Base-by-base conservation (phyloP, 2,329 filamentous ascomycete species). In the Aspergillus texensis region DNA sequence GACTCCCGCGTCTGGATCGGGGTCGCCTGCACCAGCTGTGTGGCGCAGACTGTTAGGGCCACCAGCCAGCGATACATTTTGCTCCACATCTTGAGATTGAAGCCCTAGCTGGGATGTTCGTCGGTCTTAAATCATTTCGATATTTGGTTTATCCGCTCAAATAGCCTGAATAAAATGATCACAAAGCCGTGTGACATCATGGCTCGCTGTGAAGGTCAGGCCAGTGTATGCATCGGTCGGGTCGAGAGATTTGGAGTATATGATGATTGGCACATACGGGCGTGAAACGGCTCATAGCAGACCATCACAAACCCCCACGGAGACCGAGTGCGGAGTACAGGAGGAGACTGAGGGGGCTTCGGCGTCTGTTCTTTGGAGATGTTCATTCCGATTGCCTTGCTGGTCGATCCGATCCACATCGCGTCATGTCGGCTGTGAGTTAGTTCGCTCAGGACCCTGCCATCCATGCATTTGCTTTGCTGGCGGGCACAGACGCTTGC, bases 11-110 rank as follows among this genome's bases (percentile, higher is more conserved):
- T 21, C 6, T 36, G 52, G 19, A 61, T 28, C 2, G 59, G 59
- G 30, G 48, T 57, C 8, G 59, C 39, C 52, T 16, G 43, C 21
- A 41, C 52, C 36, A 56, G 24, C 30, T 34, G 43, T 28, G 34
- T 52, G 16, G 52, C 59, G 24, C 59, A 56, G 39, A 32, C 57
- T 1, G 57, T 48, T 36, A 61, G 16, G 41, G 50, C 41, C 12
- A 61, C 30, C 30, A 61, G 21, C 59, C 59, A 61, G 30, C 28
- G 59, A 41, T 48, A 50, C 50, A 61, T 57, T 11, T 6, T 59
- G 45, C 16, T 36, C 21, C 16, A 16, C 12, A 2, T 14, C 14
- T 16, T 16, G 21, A 8, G 2, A 8, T 28, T 16, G 19, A 11
- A 14, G n/a, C 24, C 21, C 14, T 32, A 1, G 24, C 26, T 24